phyloP scores from a whole-genome alignment of 2,329 filamentous ascomycete species.

The Teratosphaeria pseudoeucalypti region DNA sequence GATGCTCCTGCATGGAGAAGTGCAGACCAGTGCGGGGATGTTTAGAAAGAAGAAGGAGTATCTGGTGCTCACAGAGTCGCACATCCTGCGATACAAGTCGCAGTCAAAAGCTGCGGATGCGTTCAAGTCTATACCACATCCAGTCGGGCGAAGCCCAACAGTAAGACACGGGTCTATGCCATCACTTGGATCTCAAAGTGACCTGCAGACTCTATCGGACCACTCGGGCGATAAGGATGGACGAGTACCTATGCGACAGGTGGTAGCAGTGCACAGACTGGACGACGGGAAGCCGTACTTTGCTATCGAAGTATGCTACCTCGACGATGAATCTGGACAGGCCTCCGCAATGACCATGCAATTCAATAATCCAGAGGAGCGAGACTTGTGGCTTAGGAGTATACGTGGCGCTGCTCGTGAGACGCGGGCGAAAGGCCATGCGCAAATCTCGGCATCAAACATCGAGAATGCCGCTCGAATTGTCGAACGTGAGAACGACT shows the following conservation, averaged over 20 bases:
- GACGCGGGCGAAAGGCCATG: constrained; percentile 40
- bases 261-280: constrained; percentile 56
- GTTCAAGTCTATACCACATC: constrained; percentile 39
- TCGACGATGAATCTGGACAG: constrained; percentile 55
- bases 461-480: constrained; percentile 52
- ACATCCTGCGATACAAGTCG: constrained; percentile 58
- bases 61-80: constrained; percentile 58
- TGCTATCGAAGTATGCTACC: constrained; percentile 56
- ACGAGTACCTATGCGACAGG: constrained; percentile 52
- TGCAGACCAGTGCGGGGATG: constrained; percentile 59
- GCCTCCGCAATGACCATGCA: constrained; percentile 55
- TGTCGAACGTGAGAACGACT: constrained; percentile 57
- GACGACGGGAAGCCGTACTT: constrained; percentile 59
- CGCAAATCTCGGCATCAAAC: constrained; percentile 47
- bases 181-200: constrained; percentile 52
- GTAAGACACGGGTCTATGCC: constrained; percentile 47
- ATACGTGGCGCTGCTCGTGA: constrained; percentile 52
- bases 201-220: constrained; percentile 46
- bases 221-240: constrained; percentile 44
- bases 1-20: constrained; percentile 57
- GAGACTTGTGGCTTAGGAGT: constrained; percentile 53
- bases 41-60: constrained; percentile 65
- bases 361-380: constrained; percentile 53
- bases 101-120: constrained; percentile 54
- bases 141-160: constrained; percentile 31